phyloP scores from a whole-genome alignment of 2,329 filamentous ascomycete species.

The Furcasterigmium furcatum region DNA sequence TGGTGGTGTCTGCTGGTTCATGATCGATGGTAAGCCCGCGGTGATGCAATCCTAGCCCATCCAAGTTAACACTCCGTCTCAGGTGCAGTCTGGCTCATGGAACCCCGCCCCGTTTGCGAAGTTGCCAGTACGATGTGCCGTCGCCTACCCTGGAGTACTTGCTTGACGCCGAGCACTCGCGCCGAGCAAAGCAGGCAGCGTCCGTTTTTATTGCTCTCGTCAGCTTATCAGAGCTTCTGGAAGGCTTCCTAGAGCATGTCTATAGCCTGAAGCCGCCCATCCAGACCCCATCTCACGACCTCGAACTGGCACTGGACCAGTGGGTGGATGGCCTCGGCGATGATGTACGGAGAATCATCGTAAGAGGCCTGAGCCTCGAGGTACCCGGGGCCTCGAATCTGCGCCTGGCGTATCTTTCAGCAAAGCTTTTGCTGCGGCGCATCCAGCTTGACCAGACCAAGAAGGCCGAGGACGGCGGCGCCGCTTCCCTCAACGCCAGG shows the following conservation, averaged over 20 bases:
- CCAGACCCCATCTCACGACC: slow-evolving; percentile 14
- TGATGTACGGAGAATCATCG: slow-evolving; percentile 32
- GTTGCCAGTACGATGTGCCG: slow-evolving; percentile 44
- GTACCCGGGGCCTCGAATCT: slow-evolving; percentile 46
- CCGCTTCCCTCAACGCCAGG: slow-evolving; percentile 4
- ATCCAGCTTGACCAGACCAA: slow-evolving; percentile 41
- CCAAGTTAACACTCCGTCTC: not conserved
- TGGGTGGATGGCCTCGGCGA: slow-evolving; percentile 41
- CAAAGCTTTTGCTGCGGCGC: slow-evolving; percentile 41
- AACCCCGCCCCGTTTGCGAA: slow-evolving; percentile 45
- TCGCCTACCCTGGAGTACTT: slow-evolving; percentile 32
- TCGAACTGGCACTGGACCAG: slow-evolving; percentile 33
- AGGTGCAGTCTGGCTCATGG: slow-evolving; percentile 52
- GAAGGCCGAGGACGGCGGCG: slow-evolving; percentile 7
- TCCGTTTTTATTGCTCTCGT: slow-evolving; percentile 11
- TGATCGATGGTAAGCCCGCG: slow-evolving; percentile 45
- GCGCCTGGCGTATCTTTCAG: slow-evolving; percentile 45
- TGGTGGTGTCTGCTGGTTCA: slow-evolving; percentile 56
- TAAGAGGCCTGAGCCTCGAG: slow-evolving; percentile 35
- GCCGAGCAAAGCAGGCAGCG: not conserved
- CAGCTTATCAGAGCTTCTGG: slow-evolving; percentile 7
- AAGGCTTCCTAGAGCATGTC: slow-evolving; percentile 14
- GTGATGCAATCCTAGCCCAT: not conserved
- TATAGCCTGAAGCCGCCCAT: slow-evolving; percentile 9
- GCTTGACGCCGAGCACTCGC: slow-evolving; percentile 14